Conservation (phyloP, 192 early-diverging fungal genomes). For the Umbelopsis sp. region DNA sequence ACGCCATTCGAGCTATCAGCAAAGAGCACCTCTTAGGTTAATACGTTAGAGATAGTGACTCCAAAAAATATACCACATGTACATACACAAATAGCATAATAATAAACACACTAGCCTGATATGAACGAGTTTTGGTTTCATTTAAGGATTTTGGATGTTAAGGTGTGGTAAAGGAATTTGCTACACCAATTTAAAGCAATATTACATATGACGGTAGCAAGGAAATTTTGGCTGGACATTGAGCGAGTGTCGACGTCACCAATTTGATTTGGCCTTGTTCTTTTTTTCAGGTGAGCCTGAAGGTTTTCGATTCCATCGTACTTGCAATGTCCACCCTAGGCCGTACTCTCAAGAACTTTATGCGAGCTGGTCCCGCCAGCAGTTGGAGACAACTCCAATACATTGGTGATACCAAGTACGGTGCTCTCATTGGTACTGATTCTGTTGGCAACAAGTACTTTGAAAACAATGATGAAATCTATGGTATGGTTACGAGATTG, state of each 20-base stretch:
- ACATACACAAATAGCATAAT: background rate
- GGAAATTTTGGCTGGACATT: background rate
- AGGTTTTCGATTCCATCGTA: background rate
- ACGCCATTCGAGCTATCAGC: background rate
- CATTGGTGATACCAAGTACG: constrained; percentile 70
- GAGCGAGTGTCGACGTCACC: constrained; percentile 2
- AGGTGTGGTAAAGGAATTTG: too few relatives aligned
- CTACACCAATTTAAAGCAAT: too few relatives aligned
- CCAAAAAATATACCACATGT: background rate
- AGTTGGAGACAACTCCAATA: constrained; percentile 53
- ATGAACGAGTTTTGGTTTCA: background rate
- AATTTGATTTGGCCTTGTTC: constrained; percentile 8
- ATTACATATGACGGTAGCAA: too few relatives aligned
- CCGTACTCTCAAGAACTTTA: constrained; percentile 59
- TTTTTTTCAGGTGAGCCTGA: background rate
- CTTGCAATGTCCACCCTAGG: constrained; percentile 51
- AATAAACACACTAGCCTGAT: background rate
- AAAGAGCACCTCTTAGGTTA: background rate
- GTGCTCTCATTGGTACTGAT: constrained; percentile 72
- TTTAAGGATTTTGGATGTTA: too few relatives aligned
- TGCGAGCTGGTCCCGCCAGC: constrained; percentile 51
- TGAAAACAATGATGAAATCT: constrained; percentile 71
- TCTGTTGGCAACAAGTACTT: constrained; percentile 79
- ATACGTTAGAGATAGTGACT: too few relatives aligned
- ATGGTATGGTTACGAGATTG: constrained; percentile 42